These are phyloP conservation scores for Chytriomyces sp. DNA, from an alignment of 192 early-diverging fungal genomes.

Conservation along the genomic window DNA sequence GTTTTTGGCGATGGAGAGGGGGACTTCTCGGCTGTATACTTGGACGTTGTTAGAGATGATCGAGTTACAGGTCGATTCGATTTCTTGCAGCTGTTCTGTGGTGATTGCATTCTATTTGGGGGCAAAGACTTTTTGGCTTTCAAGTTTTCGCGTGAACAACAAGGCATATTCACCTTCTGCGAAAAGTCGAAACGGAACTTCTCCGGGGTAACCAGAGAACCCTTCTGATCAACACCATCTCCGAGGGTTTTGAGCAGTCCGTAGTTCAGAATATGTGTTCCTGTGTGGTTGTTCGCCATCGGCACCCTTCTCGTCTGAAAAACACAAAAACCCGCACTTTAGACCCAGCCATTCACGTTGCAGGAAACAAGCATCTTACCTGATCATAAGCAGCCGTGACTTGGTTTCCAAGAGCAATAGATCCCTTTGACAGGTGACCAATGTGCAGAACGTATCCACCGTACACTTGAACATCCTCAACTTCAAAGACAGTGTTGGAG, in stretches of 20 bases:
- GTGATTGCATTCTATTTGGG: slow-evolving; percentile 60
- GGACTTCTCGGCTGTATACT: slow-evolving; percentile 86
- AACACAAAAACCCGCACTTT: neutral
- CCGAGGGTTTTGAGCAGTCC: slow-evolving; percentile 86
- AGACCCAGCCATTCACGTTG: too few species aligned
- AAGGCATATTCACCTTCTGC: slow-evolving; percentile 63
- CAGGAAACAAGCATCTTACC: slow-evolving; percentile 24
- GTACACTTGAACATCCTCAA: slow-evolving; percentile 91
- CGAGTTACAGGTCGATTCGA: slow-evolving; percentile 79
- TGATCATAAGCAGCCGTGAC: slow-evolving; percentile 88
- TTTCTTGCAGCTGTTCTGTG: slow-evolving; percentile 67
- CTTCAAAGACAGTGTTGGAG: slow-evolving; percentile 82
- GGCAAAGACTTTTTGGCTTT: too few species aligned
- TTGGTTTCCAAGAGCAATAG: slow-evolving; percentile 68
- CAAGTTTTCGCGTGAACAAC: slow-evolving; percentile 31
- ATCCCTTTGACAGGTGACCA: slow-evolving; percentile 91
- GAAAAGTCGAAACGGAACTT: slow-evolving; percentile 97
- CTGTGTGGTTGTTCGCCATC: slow-evolving; percentile 94
- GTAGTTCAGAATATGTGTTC: slow-evolving; percentile 95
- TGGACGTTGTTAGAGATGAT: slow-evolving; percentile 74
- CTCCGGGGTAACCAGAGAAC: slow-evolving; percentile 93
- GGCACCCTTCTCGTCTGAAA: slow-evolving; percentile 72
- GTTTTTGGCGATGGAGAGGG: slow-evolving; percentile 76
- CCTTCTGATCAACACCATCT: slow-evolving; percentile 87
- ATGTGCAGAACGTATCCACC: slow-evolving; percentile 96